Evolutionary conservation across 352 stramenopile species (phyloP), one percentile per base, ranked within the genome.

Genomic region (Phytopythium delawarense): DNA sequence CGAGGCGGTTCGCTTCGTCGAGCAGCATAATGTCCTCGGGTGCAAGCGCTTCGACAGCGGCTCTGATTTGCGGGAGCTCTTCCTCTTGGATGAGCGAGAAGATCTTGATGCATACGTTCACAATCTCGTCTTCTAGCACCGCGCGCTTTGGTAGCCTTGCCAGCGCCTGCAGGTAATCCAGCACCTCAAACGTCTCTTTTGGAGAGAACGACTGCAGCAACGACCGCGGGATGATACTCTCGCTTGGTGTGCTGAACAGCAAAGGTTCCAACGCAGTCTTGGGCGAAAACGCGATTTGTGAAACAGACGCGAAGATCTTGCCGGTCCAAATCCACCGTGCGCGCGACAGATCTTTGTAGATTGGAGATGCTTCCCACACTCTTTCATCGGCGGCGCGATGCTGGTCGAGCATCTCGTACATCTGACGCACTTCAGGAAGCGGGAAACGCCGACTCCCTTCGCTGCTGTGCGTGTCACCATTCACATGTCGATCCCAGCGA

Each of bases 281-380:
- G 7, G 66, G 65, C 34, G 82, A 58, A 15, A 79, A 60, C 25
- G 84, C 84, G 18, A 93, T 64, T 69, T 88, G 78, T 7, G 70
- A 74, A 21, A 81, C 64, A 2, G 70, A 73, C 13, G 65, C 71
- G 74, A 91, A 92, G 1, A 28, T 35, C 49, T 77, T 84, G 25
- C 82, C 80, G 8, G 82, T 92, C 82, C 84, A 93, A 30, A 93
- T 75, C 84, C 84, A 93, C 11, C 72, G 44, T 21, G 71, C 61
- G 55, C 81, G 71, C 34, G 59, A 58, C 12, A 93, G 52, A 20
- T 72, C 73, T n/a, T 75, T 51, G 63, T 78, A 70, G 44, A 79
- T 57, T 20, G 60, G 23, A 57, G 66, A 69, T 18, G 64, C 58
- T 11, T 48, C 59, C 66, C 71, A 76, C 28, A 39, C 61, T 7